Conservation (phyloP, 306 rosid species). For the Vigna radiata region DNA sequence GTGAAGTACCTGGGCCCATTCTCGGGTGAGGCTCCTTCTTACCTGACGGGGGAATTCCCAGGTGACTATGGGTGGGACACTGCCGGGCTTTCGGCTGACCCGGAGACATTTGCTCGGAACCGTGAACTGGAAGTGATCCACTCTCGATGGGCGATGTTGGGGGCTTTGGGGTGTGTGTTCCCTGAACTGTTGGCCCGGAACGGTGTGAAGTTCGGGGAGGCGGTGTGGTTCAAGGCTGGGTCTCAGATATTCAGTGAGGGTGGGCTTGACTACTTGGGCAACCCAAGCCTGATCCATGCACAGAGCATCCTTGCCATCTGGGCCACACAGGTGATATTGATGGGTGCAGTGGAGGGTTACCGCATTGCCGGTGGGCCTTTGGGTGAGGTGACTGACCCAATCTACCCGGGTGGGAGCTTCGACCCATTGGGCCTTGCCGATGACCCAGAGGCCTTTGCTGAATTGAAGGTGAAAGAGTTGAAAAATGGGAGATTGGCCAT, state of each 20-base stretch:
- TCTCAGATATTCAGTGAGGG: slow-evolving; percentile 43
- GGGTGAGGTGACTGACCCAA: slow-evolving; percentile 43
- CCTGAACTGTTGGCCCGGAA: slow-evolving; percentile 40
- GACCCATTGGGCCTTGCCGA: slow-evolving; percentile 40
- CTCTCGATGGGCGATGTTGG: too few relatives aligned
- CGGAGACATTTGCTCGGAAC: too few relatives aligned
- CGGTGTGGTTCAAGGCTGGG: slow-evolving; percentile 44
- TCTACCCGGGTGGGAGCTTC: slow-evolving; percentile 32
- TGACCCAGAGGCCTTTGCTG: slow-evolving; percentile 43
- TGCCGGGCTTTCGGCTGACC: too few relatives aligned
- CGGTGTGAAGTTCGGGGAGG: slow-evolving; percentile 41
- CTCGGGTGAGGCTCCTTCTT: too few relatives aligned
- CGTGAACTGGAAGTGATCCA: too few relatives aligned
- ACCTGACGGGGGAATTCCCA: too few relatives aligned
- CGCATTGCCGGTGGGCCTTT: slow-evolving; percentile 46
- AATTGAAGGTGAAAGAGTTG: slow-evolving; percentile 39
- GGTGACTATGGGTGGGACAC: too few relatives aligned
- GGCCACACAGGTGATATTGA: slow-evolving; percentile 35
- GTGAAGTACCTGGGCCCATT: background rate
- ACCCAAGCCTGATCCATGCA: slow-evolving; percentile 39
- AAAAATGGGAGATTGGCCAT: slow-evolving; percentile 43
- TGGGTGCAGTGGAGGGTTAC: slow-evolving; percentile 32
- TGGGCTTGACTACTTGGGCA: slow-evolving; percentile 43
- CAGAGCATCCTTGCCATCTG: slow-evolving; percentile 43
- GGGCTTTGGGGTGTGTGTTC: slow-evolving; percentile 28